Evolutionary conservation across 2,329 filamentous ascomycete genomes (phyloP).

Genomic region (Trichoderma cornu-damae): DNA sequence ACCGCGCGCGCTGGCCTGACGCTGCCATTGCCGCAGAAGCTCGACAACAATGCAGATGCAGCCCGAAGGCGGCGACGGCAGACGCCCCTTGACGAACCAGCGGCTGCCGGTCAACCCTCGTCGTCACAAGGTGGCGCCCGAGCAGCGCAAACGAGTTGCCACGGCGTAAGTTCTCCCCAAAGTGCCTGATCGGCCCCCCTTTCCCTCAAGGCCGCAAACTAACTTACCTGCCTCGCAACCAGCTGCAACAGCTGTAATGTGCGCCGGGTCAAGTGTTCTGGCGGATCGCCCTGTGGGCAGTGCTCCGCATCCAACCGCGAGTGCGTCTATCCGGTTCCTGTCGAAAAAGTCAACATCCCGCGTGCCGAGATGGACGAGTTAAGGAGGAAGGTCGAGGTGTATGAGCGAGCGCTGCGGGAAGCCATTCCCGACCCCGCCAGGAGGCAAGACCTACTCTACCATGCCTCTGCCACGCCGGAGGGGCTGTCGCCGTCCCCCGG

Average conservation of each 20-base stretch:
- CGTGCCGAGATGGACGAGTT: slow-evolving; percentile 40
- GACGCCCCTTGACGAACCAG: slow-evolving; percentile 25
- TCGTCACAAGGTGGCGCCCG: slow-evolving; percentile 43
- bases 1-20: neutral
- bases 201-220: too few relatives aligned
- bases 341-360: slow-evolving; percentile 42
- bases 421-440: slow-evolving; percentile 34
- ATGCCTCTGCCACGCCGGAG: slow-evolving; percentile 23
- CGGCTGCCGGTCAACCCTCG: slow-evolving; percentile 48
- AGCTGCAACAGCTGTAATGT: slow-evolving; percentile 52
- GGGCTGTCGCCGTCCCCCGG: slow-evolving; percentile 23
- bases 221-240: neutral
- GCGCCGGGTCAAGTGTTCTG: slow-evolving; percentile 49
- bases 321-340: slow-evolving; percentile 43
- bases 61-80: slow-evolving; percentile 26
- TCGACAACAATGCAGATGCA: slow-evolving; percentile 29
- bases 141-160: slow-evolving; percentile 45
- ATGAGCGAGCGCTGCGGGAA: slow-evolving; percentile 38
- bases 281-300: slow-evolving; percentile 44
- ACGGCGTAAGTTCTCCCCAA: slow-evolving; percentile 38
- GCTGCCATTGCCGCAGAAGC: neutral
- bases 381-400: slow-evolving; percentile 35
- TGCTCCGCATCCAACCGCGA: slow-evolving; percentile 41
- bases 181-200: neutral
- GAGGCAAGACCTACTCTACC: slow-evolving; percentile 33